phyloP scores from a whole-genome alignment of 2,329 filamentous ascomycete species.

The Sarocladiaceae sp. region DNA sequence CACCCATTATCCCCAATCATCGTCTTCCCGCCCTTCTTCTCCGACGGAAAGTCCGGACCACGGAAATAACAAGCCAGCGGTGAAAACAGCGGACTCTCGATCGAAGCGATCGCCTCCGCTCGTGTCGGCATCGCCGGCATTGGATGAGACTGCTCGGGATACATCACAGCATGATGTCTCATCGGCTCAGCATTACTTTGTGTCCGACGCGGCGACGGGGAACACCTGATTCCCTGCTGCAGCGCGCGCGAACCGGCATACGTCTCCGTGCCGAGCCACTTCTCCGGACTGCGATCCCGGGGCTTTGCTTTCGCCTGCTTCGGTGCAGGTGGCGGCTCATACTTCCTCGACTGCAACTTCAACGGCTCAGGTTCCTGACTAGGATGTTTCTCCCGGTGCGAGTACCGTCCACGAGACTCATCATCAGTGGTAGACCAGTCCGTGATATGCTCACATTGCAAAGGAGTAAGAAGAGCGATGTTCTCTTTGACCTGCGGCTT shows the following conservation, averaged over 20 bases:
- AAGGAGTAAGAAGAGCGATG: background rate
- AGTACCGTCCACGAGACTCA: background rate
- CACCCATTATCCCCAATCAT: constrained; percentile 54
- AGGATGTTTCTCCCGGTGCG: background rate
- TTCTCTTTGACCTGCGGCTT: constrained; percentile 5
- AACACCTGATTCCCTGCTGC: constrained; percentile 9
- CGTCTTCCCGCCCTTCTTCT: constrained; percentile 42
- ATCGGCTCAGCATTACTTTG: constrained; percentile 5
- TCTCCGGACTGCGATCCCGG: constrained; percentile 2
- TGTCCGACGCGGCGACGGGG: background rate
- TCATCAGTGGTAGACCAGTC: constrained; percentile 5
- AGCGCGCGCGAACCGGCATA: background rate
- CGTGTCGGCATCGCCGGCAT: background rate
- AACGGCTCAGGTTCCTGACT: constrained; percentile 7
- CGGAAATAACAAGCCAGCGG: constrained; percentile 40
- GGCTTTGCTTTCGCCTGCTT: background rate
- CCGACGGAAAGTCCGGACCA: constrained; percentile 30
- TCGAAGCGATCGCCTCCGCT: constrained; percentile 7
- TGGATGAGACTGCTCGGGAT: background rate
- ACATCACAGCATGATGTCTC: background rate
- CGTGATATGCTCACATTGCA: constrained; percentile 6
- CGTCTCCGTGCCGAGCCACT: background rate
- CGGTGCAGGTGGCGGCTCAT: background rate
- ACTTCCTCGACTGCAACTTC: background rate
- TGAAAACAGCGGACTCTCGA: constrained; percentile 30